Conservation (phyloP, 306 rosid species). For the Dalbergia cochinchinensis region DNA sequence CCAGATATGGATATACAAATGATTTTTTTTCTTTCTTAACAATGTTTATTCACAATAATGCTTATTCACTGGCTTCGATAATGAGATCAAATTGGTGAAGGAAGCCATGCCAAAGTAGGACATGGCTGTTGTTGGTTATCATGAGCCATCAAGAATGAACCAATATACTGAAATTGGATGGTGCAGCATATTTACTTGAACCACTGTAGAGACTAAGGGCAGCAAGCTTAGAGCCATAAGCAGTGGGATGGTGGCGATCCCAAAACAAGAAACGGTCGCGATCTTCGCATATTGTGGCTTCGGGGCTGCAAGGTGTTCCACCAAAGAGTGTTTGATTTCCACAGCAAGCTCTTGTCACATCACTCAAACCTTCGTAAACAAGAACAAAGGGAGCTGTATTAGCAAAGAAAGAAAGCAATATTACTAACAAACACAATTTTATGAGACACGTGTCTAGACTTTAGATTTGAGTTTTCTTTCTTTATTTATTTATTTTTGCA, state of each 20-base stretch:
- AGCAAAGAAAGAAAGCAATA: background rate
- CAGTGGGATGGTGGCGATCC: constrained; percentile 43
- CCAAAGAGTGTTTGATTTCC: constrained; percentile 40
- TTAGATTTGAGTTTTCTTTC: too few species aligned
- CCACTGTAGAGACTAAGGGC: background rate
- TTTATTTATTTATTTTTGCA: too few species aligned
- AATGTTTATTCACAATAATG: too few species aligned
- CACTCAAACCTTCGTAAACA: constrained; percentile 38
- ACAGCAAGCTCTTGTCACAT: constrained; percentile 51
- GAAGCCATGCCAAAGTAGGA: too few species aligned
- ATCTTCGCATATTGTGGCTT: background rate
- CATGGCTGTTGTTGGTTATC: too few species aligned
- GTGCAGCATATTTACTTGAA: background rate
- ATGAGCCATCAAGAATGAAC: background rate
- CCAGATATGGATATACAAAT: too few species aligned
- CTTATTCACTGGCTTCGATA: too few species aligned
- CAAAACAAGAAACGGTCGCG: constrained; percentile 5
- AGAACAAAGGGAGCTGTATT: background rate
- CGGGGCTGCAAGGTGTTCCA: background rate
- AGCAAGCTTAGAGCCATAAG: background rate
- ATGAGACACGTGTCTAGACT: too few species aligned
- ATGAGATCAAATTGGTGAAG: background rate
- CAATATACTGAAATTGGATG: constrained; percentile 19
- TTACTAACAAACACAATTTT: too few species aligned
- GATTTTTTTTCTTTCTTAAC: too few species aligned